Conservation (phyloP, 192 early-diverging fungal genomes). For the Coemansia sp. region DNA sequence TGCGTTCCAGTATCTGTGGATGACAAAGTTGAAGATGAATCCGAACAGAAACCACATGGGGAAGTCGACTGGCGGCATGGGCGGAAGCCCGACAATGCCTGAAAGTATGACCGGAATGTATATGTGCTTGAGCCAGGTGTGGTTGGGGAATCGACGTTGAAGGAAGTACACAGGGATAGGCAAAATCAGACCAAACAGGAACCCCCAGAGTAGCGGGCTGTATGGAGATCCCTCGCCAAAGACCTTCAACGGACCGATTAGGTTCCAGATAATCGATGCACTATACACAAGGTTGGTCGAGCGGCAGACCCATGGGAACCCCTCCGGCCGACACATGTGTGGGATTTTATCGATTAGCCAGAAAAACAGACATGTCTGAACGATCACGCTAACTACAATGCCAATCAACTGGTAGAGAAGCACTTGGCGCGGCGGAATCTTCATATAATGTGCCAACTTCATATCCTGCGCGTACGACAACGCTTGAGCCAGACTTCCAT, state of each 20-base stretch:
- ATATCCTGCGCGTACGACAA: slow-evolving; percentile 68
- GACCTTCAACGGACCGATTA: slow-evolving; percentile 68
- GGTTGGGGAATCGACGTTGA: slow-evolving; percentile 61
- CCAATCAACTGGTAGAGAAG: slow-evolving; percentile 71
- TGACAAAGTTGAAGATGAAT: slow-evolving; percentile 69
- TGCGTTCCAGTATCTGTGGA: slow-evolving; percentile 61
- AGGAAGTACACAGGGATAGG: slow-evolving; percentile 71
- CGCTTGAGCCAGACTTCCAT: slow-evolving; percentile 72
- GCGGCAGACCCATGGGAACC: slow-evolving; percentile 70
- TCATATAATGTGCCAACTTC: slow-evolving; percentile 80
- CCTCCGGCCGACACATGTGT: slow-evolving; percentile 58
- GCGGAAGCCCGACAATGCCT: slow-evolving; percentile 62
- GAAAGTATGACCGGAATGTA: slow-evolving; percentile 71
- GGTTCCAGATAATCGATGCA: slow-evolving; percentile 77
- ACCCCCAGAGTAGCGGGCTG: slow-evolving; percentile 55
- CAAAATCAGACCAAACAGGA: slow-evolving; percentile 67
- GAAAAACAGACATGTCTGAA: slow-evolving; percentile 66
- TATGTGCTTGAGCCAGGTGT: slow-evolving; percentile 64
- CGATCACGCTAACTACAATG: slow-evolving; percentile 65
- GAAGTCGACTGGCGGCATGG: slow-evolving; percentile 58
- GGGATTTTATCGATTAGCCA: slow-evolving; percentile 63
- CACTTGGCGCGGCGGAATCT: slow-evolving; percentile 78
- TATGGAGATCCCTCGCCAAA: slow-evolving; percentile 66
- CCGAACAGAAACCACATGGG: slow-evolving; percentile 59
- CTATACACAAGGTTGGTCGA: slow-evolving; percentile 62